Evolutionary conservation across 306 rosid species (phyloP).

Genomic region (Notholithocarpus densiflorus): DNA sequence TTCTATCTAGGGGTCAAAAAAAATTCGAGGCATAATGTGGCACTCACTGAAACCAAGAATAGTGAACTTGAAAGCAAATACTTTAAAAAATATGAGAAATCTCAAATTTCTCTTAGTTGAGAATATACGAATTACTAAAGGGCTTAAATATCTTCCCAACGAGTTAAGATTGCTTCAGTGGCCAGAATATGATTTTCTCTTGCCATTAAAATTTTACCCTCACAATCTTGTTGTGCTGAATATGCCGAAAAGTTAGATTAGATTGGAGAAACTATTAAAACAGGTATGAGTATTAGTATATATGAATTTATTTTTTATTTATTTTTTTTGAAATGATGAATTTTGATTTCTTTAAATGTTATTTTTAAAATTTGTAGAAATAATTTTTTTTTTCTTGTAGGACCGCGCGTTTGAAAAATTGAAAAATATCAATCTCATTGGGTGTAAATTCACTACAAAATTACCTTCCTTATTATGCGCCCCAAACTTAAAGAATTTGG

Average conservation of each 20-base stretch:
- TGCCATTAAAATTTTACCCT: background rate
- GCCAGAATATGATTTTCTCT: conserved; percentile 4
- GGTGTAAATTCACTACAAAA: background rate
- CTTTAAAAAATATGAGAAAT: conserved; percentile 18
- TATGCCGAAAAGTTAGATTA: background rate
- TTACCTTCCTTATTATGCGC: background rate
- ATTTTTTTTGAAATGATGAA: too few relatives aligned
- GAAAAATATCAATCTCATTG: background rate
- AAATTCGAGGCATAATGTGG: conserved; percentile 4
- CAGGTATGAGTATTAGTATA: background rate
- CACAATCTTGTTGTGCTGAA: background rate
- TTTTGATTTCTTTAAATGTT: background rate
- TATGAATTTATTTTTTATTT: background rate
- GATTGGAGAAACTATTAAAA: background rate
- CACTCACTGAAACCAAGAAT: background rate
- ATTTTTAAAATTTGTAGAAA: background rate
- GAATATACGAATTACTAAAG: conserved; percentile 1
- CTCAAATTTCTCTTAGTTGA: conserved; percentile 9
- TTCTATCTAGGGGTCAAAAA: conserved; percentile 3
- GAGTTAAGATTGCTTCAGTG: conserved; percentile 15
- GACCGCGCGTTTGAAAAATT: background rate
- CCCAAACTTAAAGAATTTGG: background rate
- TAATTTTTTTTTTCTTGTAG: background rate
- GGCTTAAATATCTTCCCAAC: conserved; percentile 4
- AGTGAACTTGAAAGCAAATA: conserved; percentile 9